Conservation (phyloP, 345 rosid species). For the Luvunga scandens region DNA sequence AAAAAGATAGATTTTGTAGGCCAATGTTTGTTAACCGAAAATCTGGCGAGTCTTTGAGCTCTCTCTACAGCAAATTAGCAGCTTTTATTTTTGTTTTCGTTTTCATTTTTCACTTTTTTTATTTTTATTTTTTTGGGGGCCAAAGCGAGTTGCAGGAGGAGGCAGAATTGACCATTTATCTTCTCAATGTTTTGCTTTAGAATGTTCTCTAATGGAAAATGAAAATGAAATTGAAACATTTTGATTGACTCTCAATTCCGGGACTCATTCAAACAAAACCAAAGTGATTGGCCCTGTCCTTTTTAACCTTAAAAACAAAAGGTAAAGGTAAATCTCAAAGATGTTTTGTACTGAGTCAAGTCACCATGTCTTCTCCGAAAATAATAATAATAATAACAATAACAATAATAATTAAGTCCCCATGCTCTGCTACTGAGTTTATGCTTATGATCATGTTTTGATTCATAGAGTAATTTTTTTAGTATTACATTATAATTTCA, state of each 20-base stretch:
- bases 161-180: conserved; percentile 8
- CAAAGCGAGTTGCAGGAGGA: conserved; percentile 13
- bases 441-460: neutral
- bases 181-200: conserved; percentile 8
- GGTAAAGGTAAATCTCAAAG: neutral
- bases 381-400: too few species aligned
- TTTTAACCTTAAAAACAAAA: neutral
- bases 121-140: neutral
- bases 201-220: conserved; percentile 1
- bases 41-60: conserved; percentile 4
- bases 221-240: neutral
- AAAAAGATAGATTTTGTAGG: conserved; percentile 35
- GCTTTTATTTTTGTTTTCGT: neutral
- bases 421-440: neutral
- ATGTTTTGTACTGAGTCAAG: neutral
- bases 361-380: too few species aligned
- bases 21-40: conserved; percentile 18
- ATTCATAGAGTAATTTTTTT: neutral
- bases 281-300: neutral
- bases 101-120: neutral
- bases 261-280: neutral
- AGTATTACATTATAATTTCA: too few species aligned
- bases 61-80: too few species aligned
- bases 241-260: conserved; percentile 21
- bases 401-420: too few species aligned